Evolutionary conservation across 2,329 filamentous ascomycete genomes (phyloP), one percentile per base, ranked within the genome.

Genomic region (Fusarium citri): DNA sequence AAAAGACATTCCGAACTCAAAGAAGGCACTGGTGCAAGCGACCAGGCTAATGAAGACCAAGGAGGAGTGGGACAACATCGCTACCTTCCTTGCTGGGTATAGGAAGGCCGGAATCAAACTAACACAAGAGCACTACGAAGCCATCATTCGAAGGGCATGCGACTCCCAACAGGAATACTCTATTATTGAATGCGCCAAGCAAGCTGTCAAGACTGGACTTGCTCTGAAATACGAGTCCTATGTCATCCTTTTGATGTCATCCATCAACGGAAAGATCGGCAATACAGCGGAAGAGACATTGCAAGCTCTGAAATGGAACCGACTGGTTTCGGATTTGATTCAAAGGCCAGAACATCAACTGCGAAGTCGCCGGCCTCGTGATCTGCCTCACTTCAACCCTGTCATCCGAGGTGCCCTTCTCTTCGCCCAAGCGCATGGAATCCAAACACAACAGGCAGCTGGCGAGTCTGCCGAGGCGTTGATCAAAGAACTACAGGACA

Each of bases 1-100:
- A 68, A 77, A 64, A 22, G 82, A 81, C 42, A 59, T 87, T 7
- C 85, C 83, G 40, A 80, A 80, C 68, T 83, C 84, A 8, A 80
- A 79, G 25, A 76, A 76, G 34, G 73, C 78, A 50, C 66, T 86
- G 43, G 54, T 68, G 40, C 22, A 75, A 9, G 85, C 82, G 34
- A 64, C 88, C 56, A 20, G 66, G 1, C 72, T 76, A n/a, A 88
- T 89, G 83, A 65, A 81, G 47, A 84, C 82, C 8, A 74, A 74
- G 41, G 80, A 80, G 16, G 87, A 89, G 78, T 88, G 84, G 79
- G 76, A 76, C 26, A 88, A 88, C 80, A 77, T 89, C 28, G 79
- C 77, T 22, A 83, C 82, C 1, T 78, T 89, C 45, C 81, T 89
- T 42, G 82, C 86, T 59, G 87, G 87, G 49, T 80, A 84, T 72